These are phyloP conservation scores for Nitzschia palea DNA, from an alignment of 108 stramenopile genomes.

Conservation along the genomic window DNA sequence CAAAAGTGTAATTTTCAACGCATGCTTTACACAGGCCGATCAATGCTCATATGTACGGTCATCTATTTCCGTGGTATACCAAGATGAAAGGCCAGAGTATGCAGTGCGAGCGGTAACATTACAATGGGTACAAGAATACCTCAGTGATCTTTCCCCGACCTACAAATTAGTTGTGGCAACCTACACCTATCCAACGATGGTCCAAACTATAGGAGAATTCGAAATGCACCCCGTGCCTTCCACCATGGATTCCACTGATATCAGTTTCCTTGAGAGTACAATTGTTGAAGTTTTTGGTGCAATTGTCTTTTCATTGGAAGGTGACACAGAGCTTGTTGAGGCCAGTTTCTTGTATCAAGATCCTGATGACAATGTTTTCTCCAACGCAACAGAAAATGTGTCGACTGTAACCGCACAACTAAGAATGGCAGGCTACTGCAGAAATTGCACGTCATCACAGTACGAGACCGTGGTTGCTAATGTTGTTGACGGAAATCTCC, in stretches of 20 bases:
- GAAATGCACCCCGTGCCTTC: constrained; percentile 5
- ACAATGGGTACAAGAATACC: constrained; percentile 20
- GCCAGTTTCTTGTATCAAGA: constrained; percentile 26
- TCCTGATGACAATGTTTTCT: neutral
- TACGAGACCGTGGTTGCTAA: constrained; percentile 13
- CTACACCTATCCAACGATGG: constrained; percentile 23
- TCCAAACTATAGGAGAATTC: constrained; percentile 12
- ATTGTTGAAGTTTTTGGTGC: constrained; percentile 30
- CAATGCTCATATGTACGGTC: constrained; percentile 25
- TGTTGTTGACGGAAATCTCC: constrained; percentile 7
- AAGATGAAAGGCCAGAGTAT: constrained; percentile 13
- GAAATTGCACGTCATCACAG: constrained; percentile 12
- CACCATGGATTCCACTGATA: constrained; percentile 21
- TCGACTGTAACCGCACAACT: constrained; percentile 11
- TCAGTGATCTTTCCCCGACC: constrained; percentile 1
- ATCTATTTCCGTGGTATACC: constrained; percentile 11
- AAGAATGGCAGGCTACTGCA: constrained; percentile 24
- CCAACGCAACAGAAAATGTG: neutral
- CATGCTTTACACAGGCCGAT: constrained; percentile 28
- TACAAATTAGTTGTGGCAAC: neutral
- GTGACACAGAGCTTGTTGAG: constrained; percentile 30
- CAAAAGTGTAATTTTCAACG: constrained; percentile 18
- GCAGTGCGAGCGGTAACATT: constrained; percentile 24
- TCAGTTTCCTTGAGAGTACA: constrained; percentile 13
- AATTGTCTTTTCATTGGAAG: constrained; percentile 22